Conservation (phyloP, 2,329 filamentous ascomycete species). For the Penicillium olsonii region DNA sequence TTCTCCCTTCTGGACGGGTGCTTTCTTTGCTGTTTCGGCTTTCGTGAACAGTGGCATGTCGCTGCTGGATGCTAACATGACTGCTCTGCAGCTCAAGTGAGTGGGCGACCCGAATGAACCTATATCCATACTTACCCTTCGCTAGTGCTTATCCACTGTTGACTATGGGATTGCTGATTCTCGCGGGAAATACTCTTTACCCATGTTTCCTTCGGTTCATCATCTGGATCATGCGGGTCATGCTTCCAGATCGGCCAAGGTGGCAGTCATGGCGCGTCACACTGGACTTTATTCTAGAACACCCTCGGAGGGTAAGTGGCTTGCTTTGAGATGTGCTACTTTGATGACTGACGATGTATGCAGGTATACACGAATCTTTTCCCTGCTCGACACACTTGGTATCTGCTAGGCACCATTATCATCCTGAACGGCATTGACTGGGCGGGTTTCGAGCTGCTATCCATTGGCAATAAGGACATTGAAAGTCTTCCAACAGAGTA, state of each 20-base stretch:
- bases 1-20: conserved; percentile 51
- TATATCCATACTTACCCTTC: not conserved
- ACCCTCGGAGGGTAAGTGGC: conserved; percentile 33
- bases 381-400: conserved; percentile 65
- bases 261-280: conserved; percentile 35
- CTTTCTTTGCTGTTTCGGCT: conserved; percentile 56
- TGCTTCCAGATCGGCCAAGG: conserved; percentile 29
- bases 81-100: conserved; percentile 43
- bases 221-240: conserved; percentile 52
- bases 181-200: conserved; percentile 68
- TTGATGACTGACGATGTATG: conserved; percentile 7
- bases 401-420: conserved; percentile 63
- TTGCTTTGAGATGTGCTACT: not conserved
- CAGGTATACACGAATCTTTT: conserved; percentile 54
- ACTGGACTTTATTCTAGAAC: conserved; percentile 37
- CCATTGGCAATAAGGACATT: conserved; percentile 61
- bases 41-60: conserved; percentile 60
- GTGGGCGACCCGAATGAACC: too few relatives aligned
- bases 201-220: conserved; percentile 64
- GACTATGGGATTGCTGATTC: conserved; percentile 57
- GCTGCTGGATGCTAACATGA: conserved; percentile 56
- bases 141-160: conserved; percentile 43
- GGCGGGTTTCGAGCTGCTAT: conserved; percentile 66
- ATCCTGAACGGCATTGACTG: conserved; percentile 65
- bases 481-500: conserved; percentile 54